phyloP scores from a whole-genome alignment of 225 moss, liverwort and hornwort genomes.

The Physcomitrium patens region DNA sequence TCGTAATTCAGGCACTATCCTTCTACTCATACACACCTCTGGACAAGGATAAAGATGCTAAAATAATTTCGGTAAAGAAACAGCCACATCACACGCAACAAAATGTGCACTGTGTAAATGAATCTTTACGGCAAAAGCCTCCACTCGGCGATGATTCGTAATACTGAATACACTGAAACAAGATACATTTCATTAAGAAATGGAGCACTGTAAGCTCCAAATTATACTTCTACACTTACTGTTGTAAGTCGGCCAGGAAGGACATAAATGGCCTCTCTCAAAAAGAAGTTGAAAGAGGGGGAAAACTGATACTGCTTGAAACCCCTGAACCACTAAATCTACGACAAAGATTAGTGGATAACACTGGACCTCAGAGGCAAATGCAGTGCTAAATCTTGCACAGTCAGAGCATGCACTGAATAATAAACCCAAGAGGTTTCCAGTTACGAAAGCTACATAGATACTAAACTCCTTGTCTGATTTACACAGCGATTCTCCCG shows the following conservation, averaged over 20 bases:
- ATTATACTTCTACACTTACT: slow-evolving; percentile 9
- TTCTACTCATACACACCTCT: no score
- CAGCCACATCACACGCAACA: background rate
- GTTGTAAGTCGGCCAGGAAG: background rate
- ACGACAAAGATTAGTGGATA: slow-evolving; percentile 31
- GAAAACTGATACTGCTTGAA: slow-evolving; percentile 5
- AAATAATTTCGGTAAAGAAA: no score
- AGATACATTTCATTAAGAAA: slow-evolving; percentile 15
- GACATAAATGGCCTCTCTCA: slow-evolving; percentile 19
- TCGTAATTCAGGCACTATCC: no score
- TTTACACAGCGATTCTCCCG: slow-evolving; percentile 47
- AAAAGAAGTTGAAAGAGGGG: slow-evolving; percentile 10
- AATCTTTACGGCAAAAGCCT: slow-evolving; percentile 1
- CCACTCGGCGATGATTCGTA: background rate
- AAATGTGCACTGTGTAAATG: background rate
- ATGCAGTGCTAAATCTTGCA: slow-evolving; percentile 35
- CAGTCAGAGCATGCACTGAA: slow-evolving; percentile 41
- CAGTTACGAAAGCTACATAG: slow-evolving; percentile 32
- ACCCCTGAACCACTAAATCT: slow-evolving; percentile 17
- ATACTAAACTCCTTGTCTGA: slow-evolving; percentile 39
- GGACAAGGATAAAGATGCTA: no score
- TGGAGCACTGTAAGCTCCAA: slow-evolving; percentile 20
- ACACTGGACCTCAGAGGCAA: slow-evolving; percentile 32
- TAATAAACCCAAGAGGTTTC: slow-evolving; percentile 43
- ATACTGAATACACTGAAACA: background rate